phyloP scores from a whole-genome alignment of 2,329 filamentous ascomycete species.

The Ophiostoma sp. region DNA sequence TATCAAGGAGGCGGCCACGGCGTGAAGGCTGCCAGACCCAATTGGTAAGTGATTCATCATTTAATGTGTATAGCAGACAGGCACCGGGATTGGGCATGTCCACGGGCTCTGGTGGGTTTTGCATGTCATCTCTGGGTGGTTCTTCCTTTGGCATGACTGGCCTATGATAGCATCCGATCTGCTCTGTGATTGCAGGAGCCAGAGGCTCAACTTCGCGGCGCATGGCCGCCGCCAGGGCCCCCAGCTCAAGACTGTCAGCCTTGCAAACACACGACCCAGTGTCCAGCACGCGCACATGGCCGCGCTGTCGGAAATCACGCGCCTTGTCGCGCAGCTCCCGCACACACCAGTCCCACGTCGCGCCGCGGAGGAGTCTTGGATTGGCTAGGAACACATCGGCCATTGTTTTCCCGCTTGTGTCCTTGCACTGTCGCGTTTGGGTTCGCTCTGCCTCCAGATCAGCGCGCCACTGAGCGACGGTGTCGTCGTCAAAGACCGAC shows the following conservation, averaged over 20 bases:
- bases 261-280: not conserved
- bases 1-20: not conserved
- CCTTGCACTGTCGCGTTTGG: not conserved
- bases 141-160: not conserved
- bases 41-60: not conserved
- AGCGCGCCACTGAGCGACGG: not conserved
- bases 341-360: not conserved
- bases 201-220: not conserved
- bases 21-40: not conserved
- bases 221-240: not conserved
- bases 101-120: not conserved
- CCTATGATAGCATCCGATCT: not conserved
- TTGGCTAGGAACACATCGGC: not conserved
- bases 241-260: not conserved
- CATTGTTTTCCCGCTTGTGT: not conserved
- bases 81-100: not conserved
- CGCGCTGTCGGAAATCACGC: not conserved
- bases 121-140: not conserved
- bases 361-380: not conserved
- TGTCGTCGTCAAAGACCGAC: not conserved
- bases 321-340: not conserved
- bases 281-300: not conserved
- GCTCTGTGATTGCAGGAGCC: not conserved
- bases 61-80: no score
- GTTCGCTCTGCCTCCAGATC: not conserved